Conservation (phyloP, 179 eudicot species). For the Spinacia oleracea region DNA sequence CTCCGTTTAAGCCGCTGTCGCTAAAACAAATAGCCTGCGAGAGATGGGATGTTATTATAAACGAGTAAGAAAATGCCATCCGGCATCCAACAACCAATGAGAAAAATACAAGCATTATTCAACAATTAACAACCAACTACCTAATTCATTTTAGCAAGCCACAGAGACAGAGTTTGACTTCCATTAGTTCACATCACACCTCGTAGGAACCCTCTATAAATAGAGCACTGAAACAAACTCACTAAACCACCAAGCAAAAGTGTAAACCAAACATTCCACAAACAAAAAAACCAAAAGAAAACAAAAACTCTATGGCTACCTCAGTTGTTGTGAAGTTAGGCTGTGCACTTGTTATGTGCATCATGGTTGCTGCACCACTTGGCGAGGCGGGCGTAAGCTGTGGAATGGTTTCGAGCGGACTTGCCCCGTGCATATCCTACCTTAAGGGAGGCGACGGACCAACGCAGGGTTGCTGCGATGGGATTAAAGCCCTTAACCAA, state of each 20-base stretch:
- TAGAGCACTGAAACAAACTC: not conserved
- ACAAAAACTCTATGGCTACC: constrained; percentile 8
- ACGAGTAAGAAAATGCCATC: not conserved
- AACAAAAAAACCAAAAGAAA: not conserved
- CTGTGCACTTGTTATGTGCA: constrained; percentile 27
- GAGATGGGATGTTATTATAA: too few relatives aligned
- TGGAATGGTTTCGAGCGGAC: constrained; percentile 21
- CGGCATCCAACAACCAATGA: not conserved
- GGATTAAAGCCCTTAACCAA: constrained; percentile 28
- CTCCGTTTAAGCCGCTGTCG: too few relatives aligned
- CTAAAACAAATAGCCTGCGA: too few relatives aligned
- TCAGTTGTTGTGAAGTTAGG: constrained; percentile 7
- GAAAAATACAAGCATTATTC: not conserved
- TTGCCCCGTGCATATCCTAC: constrained; percentile 23
- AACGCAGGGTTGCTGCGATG: constrained; percentile 31
- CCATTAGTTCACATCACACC: constrained; percentile 1
- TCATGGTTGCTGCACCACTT: constrained; percentile 35
- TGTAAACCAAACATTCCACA: not conserved
- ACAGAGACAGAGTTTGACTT: not conserved
- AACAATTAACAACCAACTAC: not conserved
- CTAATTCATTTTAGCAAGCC: not conserved
- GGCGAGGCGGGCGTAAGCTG: constrained; percentile 37
- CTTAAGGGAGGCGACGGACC: constrained; percentile 9
- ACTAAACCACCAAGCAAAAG: constrained; percentile 4
- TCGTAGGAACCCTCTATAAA: constrained; percentile 9